phyloP scores from a whole-genome alignment of 352 stramenopile species.

The Phytopythium chamaehyphon region DNA sequence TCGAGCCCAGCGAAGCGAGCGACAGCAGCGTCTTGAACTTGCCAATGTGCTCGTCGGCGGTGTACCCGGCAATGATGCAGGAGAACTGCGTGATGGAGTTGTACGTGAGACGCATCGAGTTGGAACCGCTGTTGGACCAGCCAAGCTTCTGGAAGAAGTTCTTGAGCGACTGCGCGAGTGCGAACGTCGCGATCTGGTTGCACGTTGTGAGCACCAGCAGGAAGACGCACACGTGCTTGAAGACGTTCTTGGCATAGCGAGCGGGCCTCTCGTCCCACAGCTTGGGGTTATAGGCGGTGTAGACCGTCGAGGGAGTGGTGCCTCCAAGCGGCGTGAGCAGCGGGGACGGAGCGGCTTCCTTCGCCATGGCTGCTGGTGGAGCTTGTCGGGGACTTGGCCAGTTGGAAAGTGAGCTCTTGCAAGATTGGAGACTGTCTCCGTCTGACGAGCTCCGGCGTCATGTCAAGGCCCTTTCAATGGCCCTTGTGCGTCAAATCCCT shows the following conservation, averaged over 20 bases:
- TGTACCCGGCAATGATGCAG: slow-evolving; percentile 48
- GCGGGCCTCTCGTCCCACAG: slow-evolving; percentile 41
- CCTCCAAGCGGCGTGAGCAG: slow-evolving; percentile 9
- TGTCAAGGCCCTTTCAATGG: too few relatives aligned
- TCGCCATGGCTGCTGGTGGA: slow-evolving; percentile 10
- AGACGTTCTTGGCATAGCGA: slow-evolving; percentile 51
- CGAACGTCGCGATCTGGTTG: slow-evolving; percentile 52
- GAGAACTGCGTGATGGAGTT: slow-evolving; percentile 60
- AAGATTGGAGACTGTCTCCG: too few relatives aligned
- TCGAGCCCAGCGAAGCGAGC: slow-evolving; percentile 24
- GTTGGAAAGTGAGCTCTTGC: slow-evolving; percentile 10
- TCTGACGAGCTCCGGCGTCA: too few relatives aligned
- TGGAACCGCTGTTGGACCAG: slow-evolving; percentile 52
- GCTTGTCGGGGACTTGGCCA: slow-evolving; percentile 2
- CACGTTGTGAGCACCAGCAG: slow-evolving; percentile 43
- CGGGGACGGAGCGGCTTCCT: slow-evolving; percentile 10
- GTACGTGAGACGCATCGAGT: slow-evolving; percentile 62
- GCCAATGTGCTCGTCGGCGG: slow-evolving; percentile 54
- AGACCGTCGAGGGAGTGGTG: slow-evolving; percentile 8
- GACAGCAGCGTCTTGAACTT: slow-evolving; percentile 27
- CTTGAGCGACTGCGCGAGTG: slow-evolving; percentile 54
- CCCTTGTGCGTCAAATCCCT: background rate
- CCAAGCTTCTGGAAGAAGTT: slow-evolving; percentile 62
- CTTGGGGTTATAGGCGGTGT: slow-evolving; percentile 15
- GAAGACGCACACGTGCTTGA: slow-evolving; percentile 57